Conservation (phyloP, 2,329 filamentous ascomycete genomes). For the Pyricularia sp. region DNA sequence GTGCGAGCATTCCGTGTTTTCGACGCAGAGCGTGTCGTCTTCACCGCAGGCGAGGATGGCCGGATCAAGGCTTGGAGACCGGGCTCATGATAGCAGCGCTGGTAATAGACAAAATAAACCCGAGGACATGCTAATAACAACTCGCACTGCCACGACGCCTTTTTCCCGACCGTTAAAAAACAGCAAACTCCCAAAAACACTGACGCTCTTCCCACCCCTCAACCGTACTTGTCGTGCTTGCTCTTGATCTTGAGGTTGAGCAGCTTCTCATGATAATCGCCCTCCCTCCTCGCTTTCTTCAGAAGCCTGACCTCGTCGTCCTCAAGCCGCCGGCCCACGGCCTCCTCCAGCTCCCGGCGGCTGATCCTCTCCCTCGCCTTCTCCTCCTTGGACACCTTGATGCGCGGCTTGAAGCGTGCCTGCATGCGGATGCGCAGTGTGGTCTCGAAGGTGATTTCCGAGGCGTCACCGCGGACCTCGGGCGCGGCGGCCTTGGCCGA, state of each 20-base stretch:
- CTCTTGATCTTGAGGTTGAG: conserved; percentile 83
- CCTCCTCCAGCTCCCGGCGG: conserved; percentile 72
- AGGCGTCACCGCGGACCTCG: conserved; percentile 70
- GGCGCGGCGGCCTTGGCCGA: conserved; percentile 38
- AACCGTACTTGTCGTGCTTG: conserved; percentile 80
- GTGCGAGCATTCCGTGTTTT: conserved; percentile 56
- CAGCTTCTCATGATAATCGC: conserved; percentile 81
- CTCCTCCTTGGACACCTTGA: conserved; percentile 73
- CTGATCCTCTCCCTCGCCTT: conserved; percentile 81
- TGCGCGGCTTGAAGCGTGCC: conserved; percentile 78
- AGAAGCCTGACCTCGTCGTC: conserved; percentile 81
- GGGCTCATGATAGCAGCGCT: neutral
- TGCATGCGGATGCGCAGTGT: conserved; percentile 85
- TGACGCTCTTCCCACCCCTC: conserved; percentile 12
- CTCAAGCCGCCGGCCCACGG: conserved; percentile 64
- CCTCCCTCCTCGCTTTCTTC: conserved; percentile 75
- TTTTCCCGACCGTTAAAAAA: neutral
- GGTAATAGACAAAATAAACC: neutral
- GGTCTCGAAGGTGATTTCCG: conserved; percentile 57
- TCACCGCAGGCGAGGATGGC: conserved; percentile 51
- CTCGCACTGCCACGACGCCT: neutral
- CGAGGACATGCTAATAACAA: neutral
- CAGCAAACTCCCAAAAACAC: neutral
- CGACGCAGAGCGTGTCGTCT: conserved; percentile 48
- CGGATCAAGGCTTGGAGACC: conserved; percentile 48